Percentiles rank a stretch among this genome's conserved stretches.
phyloP scores from a whole-genome alignment of 2,329 filamentous ascomycete genomes.

The Fusarium sp. region DNA sequence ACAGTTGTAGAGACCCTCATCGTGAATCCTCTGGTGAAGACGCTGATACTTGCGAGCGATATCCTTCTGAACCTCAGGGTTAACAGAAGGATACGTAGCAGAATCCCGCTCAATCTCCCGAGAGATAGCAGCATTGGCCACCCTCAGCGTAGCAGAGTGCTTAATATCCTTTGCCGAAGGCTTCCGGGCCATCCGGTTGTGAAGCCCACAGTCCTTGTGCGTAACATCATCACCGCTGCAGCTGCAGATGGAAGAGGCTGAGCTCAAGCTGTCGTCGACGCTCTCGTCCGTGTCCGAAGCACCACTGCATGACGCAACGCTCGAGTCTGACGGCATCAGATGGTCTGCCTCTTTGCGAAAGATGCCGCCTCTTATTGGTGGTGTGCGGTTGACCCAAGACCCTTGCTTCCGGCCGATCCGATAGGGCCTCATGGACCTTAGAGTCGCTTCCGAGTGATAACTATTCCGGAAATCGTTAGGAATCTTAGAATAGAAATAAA shows the following conservation, averaged over 20 bases:
- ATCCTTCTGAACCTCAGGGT: constrained; percentile 64
- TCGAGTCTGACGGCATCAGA: constrained; percentile 17
- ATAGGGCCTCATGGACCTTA: constrained; percentile 69
- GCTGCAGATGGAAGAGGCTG: constrained; percentile 36
- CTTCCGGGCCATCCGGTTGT: constrained; percentile 17
- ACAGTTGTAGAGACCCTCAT: constrained; percentile 70
- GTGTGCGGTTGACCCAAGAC: constrained; percentile 69
- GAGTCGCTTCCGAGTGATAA: constrained; percentile 66
- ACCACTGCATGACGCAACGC: constrained; percentile 8
- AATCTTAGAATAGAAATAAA: constrained; percentile 12
- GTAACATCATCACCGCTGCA: constrained; percentile 17
- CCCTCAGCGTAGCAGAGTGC: constrained; percentile 16
- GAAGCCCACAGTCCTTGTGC: constrained; percentile 7
- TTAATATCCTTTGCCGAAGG: constrained; percentile 3
- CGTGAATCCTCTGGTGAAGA: constrained; percentile 66
- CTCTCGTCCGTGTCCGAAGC: constrained; percentile 39
- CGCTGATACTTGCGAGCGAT: constrained; percentile 68
- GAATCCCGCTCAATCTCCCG: constrained; percentile 50
- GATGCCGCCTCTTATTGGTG: constrained; percentile 68
- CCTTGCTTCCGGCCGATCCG: constrained; percentile 69
- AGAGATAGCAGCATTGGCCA: constrained; percentile 41
- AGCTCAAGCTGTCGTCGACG: constrained; percentile 32
- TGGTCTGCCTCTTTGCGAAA: constrained; percentile 42
- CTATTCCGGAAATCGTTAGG: constrained; percentile 52
- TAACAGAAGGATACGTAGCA: constrained; percentile 64